phyloP scores from a whole-genome alignment of 306 rosid genomes.

The Luffa acutangula region DNA sequence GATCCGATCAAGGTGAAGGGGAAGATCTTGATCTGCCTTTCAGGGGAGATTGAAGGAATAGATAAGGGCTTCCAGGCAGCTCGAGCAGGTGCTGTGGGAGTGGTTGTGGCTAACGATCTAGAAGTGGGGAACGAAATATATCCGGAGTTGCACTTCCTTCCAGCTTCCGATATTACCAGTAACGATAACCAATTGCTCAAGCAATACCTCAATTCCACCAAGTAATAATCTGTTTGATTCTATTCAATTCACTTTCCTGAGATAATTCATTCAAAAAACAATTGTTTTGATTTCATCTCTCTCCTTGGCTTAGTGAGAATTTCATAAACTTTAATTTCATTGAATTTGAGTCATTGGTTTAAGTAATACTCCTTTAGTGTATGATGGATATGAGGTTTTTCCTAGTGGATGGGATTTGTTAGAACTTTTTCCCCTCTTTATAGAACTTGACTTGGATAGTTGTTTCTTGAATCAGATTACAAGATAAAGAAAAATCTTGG shows the following conservation, averaged over 20 bases:
- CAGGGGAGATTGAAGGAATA: conserved; percentile 8
- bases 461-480: too few species aligned
- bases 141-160: conserved; percentile 37
- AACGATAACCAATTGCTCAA: conserved; percentile 19
- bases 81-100: conserved; percentile 43
- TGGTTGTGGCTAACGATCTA: conserved; percentile 38
- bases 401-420: not conserved
- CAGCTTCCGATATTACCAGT: conserved; percentile 30
- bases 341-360: too few species aligned
- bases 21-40: conserved; percentile 42
- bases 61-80: conserved; percentile 21
- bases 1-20: conserved; percentile 44
- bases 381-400: too few species aligned
- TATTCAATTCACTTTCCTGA: not conserved
- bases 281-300: too few species aligned
- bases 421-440: not conserved
- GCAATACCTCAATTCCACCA: conserved; percentile 28
- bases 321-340: too few species aligned
- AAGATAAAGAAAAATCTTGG: not conserved
- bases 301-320: too few species aligned
- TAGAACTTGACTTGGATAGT: too few species aligned
- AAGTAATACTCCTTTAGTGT: too few species aligned
- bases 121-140: not conserved
- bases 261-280: not conserved
- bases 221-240: conserved; percentile 17